Evolutionary conservation across 2,329 filamentous ascomycete species (phyloP), one percentile per base, ranked within the genome.

Genomic region (Zymoseptoria ardabiliae): DNA sequence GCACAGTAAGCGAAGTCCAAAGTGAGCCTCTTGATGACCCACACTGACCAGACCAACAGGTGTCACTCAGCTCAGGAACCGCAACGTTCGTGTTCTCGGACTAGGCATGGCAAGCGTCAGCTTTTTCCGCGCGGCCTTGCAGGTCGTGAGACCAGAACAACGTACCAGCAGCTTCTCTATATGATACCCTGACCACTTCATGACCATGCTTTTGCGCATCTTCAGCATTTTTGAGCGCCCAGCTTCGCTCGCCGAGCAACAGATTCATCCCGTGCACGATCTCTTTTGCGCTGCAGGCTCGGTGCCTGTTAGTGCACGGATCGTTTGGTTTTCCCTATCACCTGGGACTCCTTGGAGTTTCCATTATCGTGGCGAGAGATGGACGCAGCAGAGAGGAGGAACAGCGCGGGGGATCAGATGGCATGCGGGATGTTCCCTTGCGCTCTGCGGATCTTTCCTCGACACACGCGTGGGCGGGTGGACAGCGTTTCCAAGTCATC

Each of bases 1-100:
- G 91, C 84, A 96, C 91, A 55, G 90, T 94, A 85, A 82, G 89
- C 83, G 61, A 17, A n/a, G 50, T 23, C 19, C 11, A 28, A 45
- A 45, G 20, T 25, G 13, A 4, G 28, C 54, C n/a, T 25, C 30
- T 22, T 25, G 20, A 20, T 50, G 54, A 45, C 17, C 50, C 8
- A 30, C 56, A 60, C 65, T 68, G 55, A 69, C 55, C 53, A 50
- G 45, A 23, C 49, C 56, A 45, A 25, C 58, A 82, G 80, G 78
- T 81, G 58, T 72, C 78, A 60, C 72, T 81, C 58, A 70, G 74
- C 61, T 78, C 77, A 25, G 81, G 81, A 61, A 76, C 75, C 28
- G 81, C 79, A 57, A 78, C 74, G 61, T 81, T 78, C 69, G 76
- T 80, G 54, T 72, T 76, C 68, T 70, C 70, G 45, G 52, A 64